Evolutionary conservation across 2,329 filamentous ascomycete species (phyloP).

Genomic region (Epichloe uncinata): DNA sequence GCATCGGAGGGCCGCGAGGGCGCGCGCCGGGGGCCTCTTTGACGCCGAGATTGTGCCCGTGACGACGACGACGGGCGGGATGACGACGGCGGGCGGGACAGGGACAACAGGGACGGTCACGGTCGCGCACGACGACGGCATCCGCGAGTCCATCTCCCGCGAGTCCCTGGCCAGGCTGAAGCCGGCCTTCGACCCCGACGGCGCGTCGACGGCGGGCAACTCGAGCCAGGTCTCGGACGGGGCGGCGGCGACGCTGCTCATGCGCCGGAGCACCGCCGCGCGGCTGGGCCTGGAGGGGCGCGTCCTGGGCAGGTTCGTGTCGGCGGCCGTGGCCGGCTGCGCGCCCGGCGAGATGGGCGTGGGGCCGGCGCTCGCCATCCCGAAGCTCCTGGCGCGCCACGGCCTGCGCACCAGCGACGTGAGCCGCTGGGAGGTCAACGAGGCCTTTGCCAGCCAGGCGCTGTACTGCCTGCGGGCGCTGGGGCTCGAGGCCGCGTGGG

Average conservation of each 20-base stretch:
- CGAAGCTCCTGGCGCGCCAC: constrained; percentile 58
- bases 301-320: constrained; percentile 76
- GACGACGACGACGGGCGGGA: constrained; percentile 37
- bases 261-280: constrained; percentile 68
- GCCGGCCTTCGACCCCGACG: constrained; percentile 67
- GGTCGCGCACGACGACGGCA: constrained; percentile 70
- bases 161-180: constrained; percentile 70
- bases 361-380: constrained; percentile 76
- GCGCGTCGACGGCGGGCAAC: constrained; percentile 76
- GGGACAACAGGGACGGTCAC: constrained; percentile 40
- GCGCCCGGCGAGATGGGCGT: constrained; percentile 89
- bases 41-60: constrained; percentile 71
- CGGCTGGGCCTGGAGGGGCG: constrained; percentile 53
- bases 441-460: constrained; percentile 57
- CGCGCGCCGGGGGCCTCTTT: constrained; percentile 57
- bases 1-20: constrained; percentile 59
- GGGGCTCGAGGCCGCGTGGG: constrained; percentile 48
- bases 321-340: constrained; percentile 62
- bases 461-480: constrained; percentile 60
- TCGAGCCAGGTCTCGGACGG: constrained; percentile 77
- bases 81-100: constrained; percentile 18
- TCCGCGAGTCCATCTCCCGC: constrained; percentile 51
- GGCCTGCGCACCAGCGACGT: constrained; percentile 53
- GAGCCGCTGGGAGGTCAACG: constrained; percentile 86
- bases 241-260: constrained; percentile 70